Evolutionary conservation across 306 rosid genomes (phyloP).

Genomic region (Ziziphus jujuba): DNA sequence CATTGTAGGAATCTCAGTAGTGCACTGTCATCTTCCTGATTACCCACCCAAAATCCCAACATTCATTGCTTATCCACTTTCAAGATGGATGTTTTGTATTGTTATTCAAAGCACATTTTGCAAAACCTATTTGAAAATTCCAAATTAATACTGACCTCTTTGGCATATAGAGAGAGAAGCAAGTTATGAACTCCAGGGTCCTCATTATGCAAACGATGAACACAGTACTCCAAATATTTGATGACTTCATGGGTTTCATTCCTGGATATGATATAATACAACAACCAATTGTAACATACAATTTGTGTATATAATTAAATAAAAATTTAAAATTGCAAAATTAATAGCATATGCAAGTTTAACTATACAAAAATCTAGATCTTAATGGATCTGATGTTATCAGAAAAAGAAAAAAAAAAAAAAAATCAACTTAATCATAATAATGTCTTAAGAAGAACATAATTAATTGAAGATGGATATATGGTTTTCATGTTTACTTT

Average conservation of each 20-base stretch:
- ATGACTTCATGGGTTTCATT: conserved; percentile 98
- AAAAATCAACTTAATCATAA: conserved; percentile 6
- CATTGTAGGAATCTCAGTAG: conserved; percentile 88
- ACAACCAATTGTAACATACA: conserved; percentile 8
- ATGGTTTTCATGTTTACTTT: conserved; percentile 49
- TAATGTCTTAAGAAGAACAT: conserved; percentile 13
- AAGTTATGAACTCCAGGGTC: conserved; percentile 97
- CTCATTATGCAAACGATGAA: conserved; percentile 89
- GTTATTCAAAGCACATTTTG: neutral
- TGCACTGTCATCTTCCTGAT: conserved; percentile 92
- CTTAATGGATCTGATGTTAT: no score
- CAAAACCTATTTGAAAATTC: neutral
- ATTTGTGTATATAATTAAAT: neutral
- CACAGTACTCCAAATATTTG: conserved; percentile 91
- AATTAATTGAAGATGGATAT: conserved; percentile 27
- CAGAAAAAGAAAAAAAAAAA: no score
- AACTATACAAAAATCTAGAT: neutral
- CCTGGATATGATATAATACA: conserved; percentile 48
- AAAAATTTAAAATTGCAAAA: neutral
- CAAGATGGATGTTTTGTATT: neutral
- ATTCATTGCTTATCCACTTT: neutral
- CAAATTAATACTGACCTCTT: conserved; percentile 64
- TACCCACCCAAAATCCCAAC: conserved; percentile 25
- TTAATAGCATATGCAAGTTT: neutral
- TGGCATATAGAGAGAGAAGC: conserved; percentile 89